A percentile compares a stretch with the other conserved stretches of the same genome.
phyloP scores from a whole-genome alignment of 345 rosid genomes.

The Eucalyptus erythrocorys region DNA sequence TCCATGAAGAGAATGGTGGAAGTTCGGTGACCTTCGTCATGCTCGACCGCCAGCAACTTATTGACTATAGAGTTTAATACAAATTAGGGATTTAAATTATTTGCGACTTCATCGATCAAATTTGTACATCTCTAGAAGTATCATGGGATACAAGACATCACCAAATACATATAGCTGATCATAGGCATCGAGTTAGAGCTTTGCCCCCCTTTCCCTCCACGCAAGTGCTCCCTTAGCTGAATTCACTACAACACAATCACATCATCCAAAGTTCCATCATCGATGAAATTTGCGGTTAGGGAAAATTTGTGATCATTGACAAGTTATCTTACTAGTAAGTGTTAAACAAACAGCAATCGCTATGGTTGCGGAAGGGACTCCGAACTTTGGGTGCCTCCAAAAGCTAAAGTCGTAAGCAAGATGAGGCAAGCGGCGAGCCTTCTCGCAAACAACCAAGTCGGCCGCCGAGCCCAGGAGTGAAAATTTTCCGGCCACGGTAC shows the following conservation, averaged over 20 bases:
- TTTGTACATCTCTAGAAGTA: background rate
- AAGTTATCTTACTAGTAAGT: background rate
- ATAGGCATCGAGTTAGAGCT: background rate
- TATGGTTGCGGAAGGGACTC: conserved; percentile 5
- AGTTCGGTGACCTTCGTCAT: background rate
- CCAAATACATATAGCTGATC: background rate
- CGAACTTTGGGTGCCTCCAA: conserved; percentile 6
- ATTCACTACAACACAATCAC: background rate
- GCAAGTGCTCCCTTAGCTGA: background rate
- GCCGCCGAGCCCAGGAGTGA: conserved; percentile 7
- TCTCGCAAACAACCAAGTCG: conserved; percentile 10
- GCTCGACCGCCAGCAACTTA: background rate
- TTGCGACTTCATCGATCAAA: background rate
- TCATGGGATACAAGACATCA: background rate
- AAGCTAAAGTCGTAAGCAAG: conserved; percentile 2
- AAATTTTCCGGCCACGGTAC: conserved; percentile 17
- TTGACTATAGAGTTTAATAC: background rate
- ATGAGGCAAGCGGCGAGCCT: conserved; percentile 5
- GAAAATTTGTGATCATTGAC: background rate
- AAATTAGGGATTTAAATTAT: background rate
- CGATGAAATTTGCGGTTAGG: background rate
- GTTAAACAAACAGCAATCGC: conserved; percentile 9
- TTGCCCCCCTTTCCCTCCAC: background rate
- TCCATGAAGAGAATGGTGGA: background rate
- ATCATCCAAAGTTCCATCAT: background rate